Base-by-base conservation (phyloP, 129 eudicot genomes). In the Artemisia annua region DNA sequence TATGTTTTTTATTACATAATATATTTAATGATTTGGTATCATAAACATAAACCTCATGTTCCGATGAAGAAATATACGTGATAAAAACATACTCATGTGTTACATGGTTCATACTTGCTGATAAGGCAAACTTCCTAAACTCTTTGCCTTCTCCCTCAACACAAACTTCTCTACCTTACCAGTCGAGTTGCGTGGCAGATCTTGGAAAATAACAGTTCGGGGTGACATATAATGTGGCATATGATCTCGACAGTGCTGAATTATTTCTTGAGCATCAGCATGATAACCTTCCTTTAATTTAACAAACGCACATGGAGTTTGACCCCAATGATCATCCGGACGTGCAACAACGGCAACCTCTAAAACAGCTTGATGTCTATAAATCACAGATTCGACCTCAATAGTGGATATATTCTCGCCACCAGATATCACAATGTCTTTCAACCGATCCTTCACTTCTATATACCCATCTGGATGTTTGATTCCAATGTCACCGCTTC, bases 181-280 rank as follows among this genome's bases (percentile, higher is more conserved):
- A 5, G 35, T 44, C 3, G 55, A 44, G 48, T 65, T 65, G 1
- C 55, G 32, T 43, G 70, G 16, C 70, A 65, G 9, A 16, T 65
- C 70, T 65, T 65, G 70, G 24, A 44, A 65, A 17, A 65, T 44
- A 5, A 65, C 35, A 4, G 70, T 65, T 30, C 54, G 54, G 3
- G 70, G 70, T 11, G 70, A 51, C 70, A 65, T 65, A 65, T 44
- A 65, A 65, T 65, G 70, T 11, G 55, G 35, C 70, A 65, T 65
- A 19, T 17, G 66, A 26, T 61, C 66, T n/a, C 66, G 66, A 13
- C 66, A 61, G 14, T 61, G 32, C 18, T 61, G 17, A 14, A 65
- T 65, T 4, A 65, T 65, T 44, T 65, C 32, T 65, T 65, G 48
- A 65, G 70, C 70, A 65, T 65, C 70, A 8, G 48, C 54, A 19